phyloP scores from a whole-genome alignment of 768 basidiomycete species.

The Trametes cubensis region DNA sequence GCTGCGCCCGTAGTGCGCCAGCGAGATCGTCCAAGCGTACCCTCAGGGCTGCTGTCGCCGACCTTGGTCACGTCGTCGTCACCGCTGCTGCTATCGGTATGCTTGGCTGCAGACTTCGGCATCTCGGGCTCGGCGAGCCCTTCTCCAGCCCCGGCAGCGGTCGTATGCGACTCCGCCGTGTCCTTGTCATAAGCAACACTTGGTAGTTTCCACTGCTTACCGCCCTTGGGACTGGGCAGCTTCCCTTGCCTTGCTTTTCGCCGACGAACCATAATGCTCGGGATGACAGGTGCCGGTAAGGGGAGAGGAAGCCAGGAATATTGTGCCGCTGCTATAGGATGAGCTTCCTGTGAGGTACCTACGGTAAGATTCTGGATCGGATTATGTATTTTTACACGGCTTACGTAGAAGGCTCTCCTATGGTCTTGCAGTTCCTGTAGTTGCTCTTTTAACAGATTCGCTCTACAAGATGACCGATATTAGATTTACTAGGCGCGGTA shows the following conservation, averaged over 20 bases:
- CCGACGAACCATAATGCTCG: constrained; percentile 11
- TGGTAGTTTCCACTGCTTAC: background rate
- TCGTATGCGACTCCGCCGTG: background rate
- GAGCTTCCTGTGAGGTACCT: constrained; percentile 19
- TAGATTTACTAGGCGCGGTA: background rate
- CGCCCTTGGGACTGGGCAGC: background rate
- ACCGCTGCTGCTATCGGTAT: background rate
- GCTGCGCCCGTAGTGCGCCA: constrained; percentile 6
- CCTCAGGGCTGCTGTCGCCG: constrained; percentile 11
- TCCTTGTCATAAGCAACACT: background rate
- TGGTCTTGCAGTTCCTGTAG: constrained; percentile 76
- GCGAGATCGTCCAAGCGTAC: constrained; percentile 1
- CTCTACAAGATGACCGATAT: constrained; percentile 8
- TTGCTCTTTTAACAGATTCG: constrained; percentile 59
- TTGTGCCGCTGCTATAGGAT: constrained; percentile 7
- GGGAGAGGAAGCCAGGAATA: constrained; percentile 22
- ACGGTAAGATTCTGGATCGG: background rate
- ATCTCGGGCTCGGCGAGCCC: constrained; percentile 2
- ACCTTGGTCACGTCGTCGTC: constrained; percentile 1
- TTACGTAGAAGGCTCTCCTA: constrained; percentile 58
- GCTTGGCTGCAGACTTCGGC: background rate
- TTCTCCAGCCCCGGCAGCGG: background rate
- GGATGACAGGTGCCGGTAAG: constrained; percentile 13
- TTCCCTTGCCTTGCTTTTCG: constrained; percentile 10
- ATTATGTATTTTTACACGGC: constrained; percentile 5